Conservation (phyloP, 495 filamentous ascomycete genomes). For the Parachaetomium inaequale region DNA sequence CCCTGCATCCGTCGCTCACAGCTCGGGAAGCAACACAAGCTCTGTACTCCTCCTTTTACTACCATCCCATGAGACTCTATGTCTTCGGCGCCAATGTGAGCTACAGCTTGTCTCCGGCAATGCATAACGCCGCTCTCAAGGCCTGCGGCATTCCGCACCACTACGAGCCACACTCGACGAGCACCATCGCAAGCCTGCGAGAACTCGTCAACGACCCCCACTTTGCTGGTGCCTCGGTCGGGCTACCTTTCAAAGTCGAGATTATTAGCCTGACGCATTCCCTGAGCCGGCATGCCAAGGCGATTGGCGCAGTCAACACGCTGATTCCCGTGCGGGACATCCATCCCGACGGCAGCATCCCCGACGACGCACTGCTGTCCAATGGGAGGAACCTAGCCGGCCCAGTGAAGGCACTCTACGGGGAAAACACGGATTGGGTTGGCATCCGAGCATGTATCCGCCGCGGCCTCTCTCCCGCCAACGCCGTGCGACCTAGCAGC, state of each 20-base stretch:
- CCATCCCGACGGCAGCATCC: conserved; percentile 54
- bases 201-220: conserved; percentile 57
- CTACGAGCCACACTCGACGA: conserved; percentile 58
- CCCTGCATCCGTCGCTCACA: conserved; percentile 46
- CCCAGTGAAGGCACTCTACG: conserved; percentile 62
- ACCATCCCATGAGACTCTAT: conserved; percentile 63
- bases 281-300: conserved; percentile 65
- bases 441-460: conserved; percentile 61
- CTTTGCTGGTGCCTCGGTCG: conserved; percentile 70
- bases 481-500: conserved; percentile 62
- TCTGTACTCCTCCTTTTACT: conserved; percentile 50
- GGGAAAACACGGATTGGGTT: conserved; percentile 78
- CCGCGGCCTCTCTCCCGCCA: conserved; percentile 68
- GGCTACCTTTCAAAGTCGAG: conserved; percentile 68
- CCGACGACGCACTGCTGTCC: conserved; percentile 54
- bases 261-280: conserved; percentile 61
- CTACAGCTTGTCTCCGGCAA: conserved; percentile 69
- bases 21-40: conserved; percentile 56
- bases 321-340: conserved; percentile 64
- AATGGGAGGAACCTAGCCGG: conserved; percentile 59
- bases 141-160: conserved; percentile 64
- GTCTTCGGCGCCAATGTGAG: conserved; percentile 65
- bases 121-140: conserved; percentile 69
- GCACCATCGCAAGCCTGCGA: conserved; percentile 56
- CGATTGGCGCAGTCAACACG: conserved; percentile 73